Evolutionary conservation across 768 basidiomycete genomes (phyloP).

Genomic region (Phallus indusiatus): DNA sequence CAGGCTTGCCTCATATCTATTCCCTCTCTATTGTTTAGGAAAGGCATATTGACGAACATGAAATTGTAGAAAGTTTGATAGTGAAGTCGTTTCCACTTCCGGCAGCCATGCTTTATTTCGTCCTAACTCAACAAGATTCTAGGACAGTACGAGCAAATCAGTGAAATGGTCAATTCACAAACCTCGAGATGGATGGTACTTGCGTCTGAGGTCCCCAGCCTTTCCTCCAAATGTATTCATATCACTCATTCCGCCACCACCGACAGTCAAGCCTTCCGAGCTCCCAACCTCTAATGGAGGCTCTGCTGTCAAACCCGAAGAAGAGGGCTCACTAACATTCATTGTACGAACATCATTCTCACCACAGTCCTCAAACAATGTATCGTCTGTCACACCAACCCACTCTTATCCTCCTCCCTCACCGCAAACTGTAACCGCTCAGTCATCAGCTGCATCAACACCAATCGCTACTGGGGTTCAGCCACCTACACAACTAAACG

Average conservation of each 20-base stretch:
- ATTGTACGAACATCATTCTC: neutral
- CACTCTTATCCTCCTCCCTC: slow-evolving; percentile 30
- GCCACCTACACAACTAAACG: slow-evolving; percentile 19
- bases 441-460: slow-evolving; percentile 13
- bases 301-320: neutral
- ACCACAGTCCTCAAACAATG: neutral
- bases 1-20: neutral
- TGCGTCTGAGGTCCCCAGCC: slow-evolving; percentile 59
- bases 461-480: neutral
- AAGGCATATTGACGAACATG: slow-evolving; percentile 60
- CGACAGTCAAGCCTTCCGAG: slow-evolving; percentile 6
- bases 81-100: slow-evolving; percentile 31
- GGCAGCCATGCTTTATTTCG: neutral
- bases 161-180: slow-evolving; percentile 71
- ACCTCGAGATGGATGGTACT: slow-evolving; percentile 79
- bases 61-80: slow-evolving; percentile 67
- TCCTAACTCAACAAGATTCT: neutral
- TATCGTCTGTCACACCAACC: slow-evolving; percentile 17
- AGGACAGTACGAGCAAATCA: slow-evolving; percentile 62
- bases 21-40: slow-evolving; percentile 38
- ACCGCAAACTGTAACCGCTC: slow-evolving; percentile 10
- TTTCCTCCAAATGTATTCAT: slow-evolving; percentile 47
- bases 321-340: slow-evolving; percentile 5
- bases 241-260: slow-evolving; percentile 17
- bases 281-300: neutral